phyloP scores from a whole-genome alignment of 257 asterid species.

The Jaltomata sinuosa region DNA sequence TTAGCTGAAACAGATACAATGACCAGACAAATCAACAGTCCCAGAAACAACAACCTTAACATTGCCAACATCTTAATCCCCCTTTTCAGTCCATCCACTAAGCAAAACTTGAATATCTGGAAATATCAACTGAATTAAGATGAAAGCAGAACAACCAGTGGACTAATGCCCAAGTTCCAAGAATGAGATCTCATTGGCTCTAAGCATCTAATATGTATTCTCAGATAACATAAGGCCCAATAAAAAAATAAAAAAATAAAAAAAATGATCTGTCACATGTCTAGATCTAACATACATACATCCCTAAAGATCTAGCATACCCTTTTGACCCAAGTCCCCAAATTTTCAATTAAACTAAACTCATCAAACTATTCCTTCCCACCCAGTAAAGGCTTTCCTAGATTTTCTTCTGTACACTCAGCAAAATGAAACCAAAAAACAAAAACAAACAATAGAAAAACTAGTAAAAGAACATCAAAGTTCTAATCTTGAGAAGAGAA shows the following conservation, averaged over 20 bases:
- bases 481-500: not conserved
- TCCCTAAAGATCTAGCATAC: slow-evolving; percentile 18
- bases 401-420: not conserved
- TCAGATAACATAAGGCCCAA: not conserved
- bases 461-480: not conserved
- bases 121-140: slow-evolving; percentile 5
- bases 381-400: not conserved
- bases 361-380: not conserved
- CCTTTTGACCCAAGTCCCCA: slow-evolving; percentile 2
- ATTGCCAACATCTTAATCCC: slow-evolving; percentile 9
- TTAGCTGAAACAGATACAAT: slow-evolving; percentile 17
- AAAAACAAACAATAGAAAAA: not conserved
- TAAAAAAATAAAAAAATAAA: slow-evolving; percentile 2
- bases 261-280: slow-evolving; percentile 5
- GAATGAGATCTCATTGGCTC: slow-evolving; percentile 11
- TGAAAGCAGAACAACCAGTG: not conserved
- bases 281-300: slow-evolving; percentile 16
- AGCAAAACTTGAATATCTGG: not conserved
- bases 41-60: slow-evolving; percentile 13
- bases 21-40: slow-evolving; percentile 9
- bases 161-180: slow-evolving; percentile 2
- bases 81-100: slow-evolving; percentile 15
- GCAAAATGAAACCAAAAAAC: not conserved
- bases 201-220: not conserved
- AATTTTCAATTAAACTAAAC: not conserved